A percentile compares a stretch with the other conserved stretches of the same genome.
These are phyloP conservation scores for Panicum hallii DNA, from an alignment of 202 grass and related monocot species.

Conservation along the genomic window DNA sequence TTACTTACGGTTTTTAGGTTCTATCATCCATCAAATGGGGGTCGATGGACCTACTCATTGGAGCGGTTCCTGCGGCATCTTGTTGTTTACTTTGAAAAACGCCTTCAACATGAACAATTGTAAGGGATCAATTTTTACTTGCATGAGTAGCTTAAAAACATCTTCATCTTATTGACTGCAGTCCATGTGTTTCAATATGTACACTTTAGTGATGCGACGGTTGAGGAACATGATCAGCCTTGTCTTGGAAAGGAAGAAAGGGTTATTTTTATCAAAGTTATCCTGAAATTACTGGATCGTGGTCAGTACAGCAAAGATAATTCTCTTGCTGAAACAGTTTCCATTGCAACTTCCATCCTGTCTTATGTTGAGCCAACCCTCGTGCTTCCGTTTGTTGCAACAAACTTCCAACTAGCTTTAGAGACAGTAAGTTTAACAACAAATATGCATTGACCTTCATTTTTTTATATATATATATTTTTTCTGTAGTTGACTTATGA, in stretches of 20 bases:
- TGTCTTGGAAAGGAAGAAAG: constrained; percentile 81
- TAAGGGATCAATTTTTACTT: constrained; percentile 59
- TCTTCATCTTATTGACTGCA: constrained; percentile 26
- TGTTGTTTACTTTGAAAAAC: constrained; percentile 81
- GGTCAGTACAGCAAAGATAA: constrained; percentile 96
- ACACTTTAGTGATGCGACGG: constrained; percentile 41
- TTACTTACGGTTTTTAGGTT: constrained; percentile 60
- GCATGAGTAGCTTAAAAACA: constrained; percentile 5
- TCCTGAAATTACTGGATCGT: constrained; percentile 92
- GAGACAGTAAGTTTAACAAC: constrained; percentile 77
- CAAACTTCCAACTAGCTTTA: constrained; percentile 85
- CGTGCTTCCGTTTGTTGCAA: constrained; percentile 84
- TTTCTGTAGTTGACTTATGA: constrained; percentile 2
- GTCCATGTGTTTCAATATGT: constrained; percentile 49
- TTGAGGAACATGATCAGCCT: constrained; percentile 33
- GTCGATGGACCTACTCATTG: constrained; percentile 88
- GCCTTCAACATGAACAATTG: constrained; percentile 86
- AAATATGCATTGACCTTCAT: constrained; percentile 37
- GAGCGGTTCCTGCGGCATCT: constrained; percentile 87
- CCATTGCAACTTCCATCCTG: constrained; percentile 84
- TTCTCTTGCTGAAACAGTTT: constrained; percentile 92
- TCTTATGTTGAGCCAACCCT: constrained; percentile 88
- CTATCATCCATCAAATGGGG: constrained; percentile 98
- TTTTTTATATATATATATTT: constrained; percentile 7
- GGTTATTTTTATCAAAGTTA: constrained; percentile 66